Evolutionary conservation across 345 rosid species (phyloP).

Genomic region (Jatropha curcas): DNA sequence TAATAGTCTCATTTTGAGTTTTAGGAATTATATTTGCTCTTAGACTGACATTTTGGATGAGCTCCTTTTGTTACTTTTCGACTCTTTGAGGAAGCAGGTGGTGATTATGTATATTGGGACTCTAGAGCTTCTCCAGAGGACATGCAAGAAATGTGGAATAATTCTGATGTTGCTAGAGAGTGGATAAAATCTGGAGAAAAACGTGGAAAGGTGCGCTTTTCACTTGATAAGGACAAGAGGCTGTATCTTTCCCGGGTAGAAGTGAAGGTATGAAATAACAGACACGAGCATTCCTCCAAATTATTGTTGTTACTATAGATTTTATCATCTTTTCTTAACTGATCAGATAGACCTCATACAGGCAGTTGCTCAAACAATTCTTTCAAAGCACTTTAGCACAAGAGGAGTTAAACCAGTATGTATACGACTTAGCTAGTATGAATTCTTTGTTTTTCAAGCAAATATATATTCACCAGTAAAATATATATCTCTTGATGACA

Average conservation of each 20-base stretch:
- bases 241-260: slow-evolving; percentile 75
- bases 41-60: neutral
- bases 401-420: slow-evolving; percentile 73
- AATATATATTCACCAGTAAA: too few species aligned
- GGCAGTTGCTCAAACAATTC: slow-evolving; percentile 80
- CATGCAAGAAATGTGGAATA: slow-evolving; percentile 82
- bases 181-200: slow-evolving; percentile 78
- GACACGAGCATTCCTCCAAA: slow-evolving; percentile 1
- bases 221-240: slow-evolving; percentile 57
- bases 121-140: slow-evolving; percentile 74
- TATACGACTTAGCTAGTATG: slow-evolving; percentile 16
- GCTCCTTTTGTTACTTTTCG: slow-evolving; percentile 13
- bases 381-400: slow-evolving; percentile 70
- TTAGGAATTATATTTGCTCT: neutral
- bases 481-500: neutral
- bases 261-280: slow-evolving; percentile 56
- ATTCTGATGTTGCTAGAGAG: slow-evolving; percentile 63
- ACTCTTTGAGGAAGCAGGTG: slow-evolving; percentile 36
- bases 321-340: neutral
- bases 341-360: slow-evolving; percentile 30
- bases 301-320: neutral
- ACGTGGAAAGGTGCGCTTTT: slow-evolving; percentile 73
- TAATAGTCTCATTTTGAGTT: neutral
- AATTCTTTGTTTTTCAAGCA: neutral
- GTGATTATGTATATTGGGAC: slow-evolving; percentile 59